Percentiles rank a stretch among this genome's conserved stretches.
phyloP scores from a whole-genome alignment of 2,329 filamentous ascomycete species.

The Bipolaris cookei region DNA sequence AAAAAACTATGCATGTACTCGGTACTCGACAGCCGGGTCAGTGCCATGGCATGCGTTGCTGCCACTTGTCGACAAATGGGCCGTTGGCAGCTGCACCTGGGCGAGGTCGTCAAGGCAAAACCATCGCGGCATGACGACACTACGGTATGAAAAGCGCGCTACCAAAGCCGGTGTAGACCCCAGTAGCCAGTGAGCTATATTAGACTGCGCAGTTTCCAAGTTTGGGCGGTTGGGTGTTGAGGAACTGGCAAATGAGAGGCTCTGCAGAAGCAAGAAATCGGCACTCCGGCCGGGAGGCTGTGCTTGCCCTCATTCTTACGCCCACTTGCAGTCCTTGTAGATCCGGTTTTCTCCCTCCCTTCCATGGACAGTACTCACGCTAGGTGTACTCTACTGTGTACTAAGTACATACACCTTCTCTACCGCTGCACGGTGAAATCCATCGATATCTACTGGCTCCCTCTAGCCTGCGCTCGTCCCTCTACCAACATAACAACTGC shows the following conservation, averaged over 20 bases:
- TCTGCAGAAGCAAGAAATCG: constrained; percentile 22
- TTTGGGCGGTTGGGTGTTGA: constrained; percentile 1
- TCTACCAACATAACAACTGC: neutral
- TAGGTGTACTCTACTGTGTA: neutral
- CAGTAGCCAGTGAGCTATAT: constrained; percentile 25
- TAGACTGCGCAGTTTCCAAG: constrained; percentile 34
- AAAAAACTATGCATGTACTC: neutral
- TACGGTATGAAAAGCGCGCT: constrained; percentile 11
- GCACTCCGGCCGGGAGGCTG: constrained; percentile 10
- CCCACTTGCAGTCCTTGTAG: constrained; percentile 13
- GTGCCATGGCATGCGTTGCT: no score
- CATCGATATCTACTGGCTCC: neutral
- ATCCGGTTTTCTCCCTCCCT: constrained; percentile 2
- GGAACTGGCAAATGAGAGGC: constrained; percentile 14
- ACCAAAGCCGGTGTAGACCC: constrained; percentile 16
- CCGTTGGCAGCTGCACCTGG: no score
- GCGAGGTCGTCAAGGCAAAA: neutral
- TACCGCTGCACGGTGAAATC: neutral
- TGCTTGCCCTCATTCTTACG: constrained; percentile 16
- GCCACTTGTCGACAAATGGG: no score
- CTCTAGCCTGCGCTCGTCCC: neutral
- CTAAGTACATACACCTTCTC: no score
- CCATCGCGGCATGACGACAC: constrained; percentile 28
- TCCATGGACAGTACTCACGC: neutral
- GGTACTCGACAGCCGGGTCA: neutral